Evolutionary conservation across 75 land plant species (phyloP).

Genomic region (Pinus taeda): DNA sequence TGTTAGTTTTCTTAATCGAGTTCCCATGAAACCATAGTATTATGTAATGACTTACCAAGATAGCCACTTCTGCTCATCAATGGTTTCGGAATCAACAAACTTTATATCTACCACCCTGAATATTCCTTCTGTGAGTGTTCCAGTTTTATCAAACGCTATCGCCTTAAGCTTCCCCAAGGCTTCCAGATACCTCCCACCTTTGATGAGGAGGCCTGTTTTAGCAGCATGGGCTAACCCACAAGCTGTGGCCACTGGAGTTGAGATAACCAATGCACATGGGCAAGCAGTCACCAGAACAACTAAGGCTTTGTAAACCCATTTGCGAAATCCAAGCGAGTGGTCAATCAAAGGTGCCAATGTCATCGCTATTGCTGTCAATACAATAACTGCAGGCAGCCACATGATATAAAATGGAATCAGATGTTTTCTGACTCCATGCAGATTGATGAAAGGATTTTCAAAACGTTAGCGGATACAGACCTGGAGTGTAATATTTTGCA

Average conservation of each 20-base stretch:
- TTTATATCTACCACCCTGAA: conserved; percentile 55
- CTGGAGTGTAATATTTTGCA: conserved; percentile 89
- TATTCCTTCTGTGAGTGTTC: conserved; percentile 83
- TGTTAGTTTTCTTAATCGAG: too few species aligned
- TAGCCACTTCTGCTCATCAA: conserved; percentile 32
- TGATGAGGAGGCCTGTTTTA: conserved; percentile 59
- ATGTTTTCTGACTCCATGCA: too few species aligned
- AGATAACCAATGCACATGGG: conserved; percentile 89
- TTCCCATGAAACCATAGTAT: too few species aligned
- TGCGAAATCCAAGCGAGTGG: conserved; percentile 21
- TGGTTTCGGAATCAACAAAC: conserved; percentile 1
- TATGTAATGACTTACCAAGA: conserved; percentile 55
- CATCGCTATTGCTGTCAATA: conserved; percentile 42
- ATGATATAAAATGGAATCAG: too few species aligned
- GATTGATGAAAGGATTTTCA: too few species aligned
- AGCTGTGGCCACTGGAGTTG: conserved; percentile 84
- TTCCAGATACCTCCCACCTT: conserved; percentile 86
- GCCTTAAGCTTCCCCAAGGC: conserved; percentile 54
- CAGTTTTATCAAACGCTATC: conserved; percentile 90
- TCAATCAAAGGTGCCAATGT: conserved; percentile 55
- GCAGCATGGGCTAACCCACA: conserved; percentile 90
- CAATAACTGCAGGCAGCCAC: conserved; percentile 37
- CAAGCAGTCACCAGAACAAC: conserved; percentile 90
- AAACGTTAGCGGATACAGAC: conserved; percentile 18
- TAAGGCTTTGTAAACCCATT: conserved; percentile 77